Conservation (phyloP, 495 filamentous ascomycete species). For the Usnea hakonensis region DNA sequence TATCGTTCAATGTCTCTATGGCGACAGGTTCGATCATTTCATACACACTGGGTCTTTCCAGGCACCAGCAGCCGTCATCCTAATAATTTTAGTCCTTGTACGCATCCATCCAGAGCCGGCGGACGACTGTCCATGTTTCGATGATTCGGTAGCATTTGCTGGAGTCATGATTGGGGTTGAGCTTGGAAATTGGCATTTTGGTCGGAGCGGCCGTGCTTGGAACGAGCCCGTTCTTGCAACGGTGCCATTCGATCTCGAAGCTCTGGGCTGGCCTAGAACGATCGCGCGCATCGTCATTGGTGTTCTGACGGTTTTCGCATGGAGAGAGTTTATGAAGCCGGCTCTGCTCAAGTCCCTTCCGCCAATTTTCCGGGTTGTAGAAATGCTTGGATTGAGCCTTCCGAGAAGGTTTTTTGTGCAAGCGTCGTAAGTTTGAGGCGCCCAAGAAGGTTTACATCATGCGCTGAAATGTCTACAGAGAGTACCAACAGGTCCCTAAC, state of each 20-base stretch:
- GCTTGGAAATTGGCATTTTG: conserved; percentile 73
- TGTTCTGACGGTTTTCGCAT: conserved; percentile 74
- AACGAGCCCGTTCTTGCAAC: conserved; percentile 51
- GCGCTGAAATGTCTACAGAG: conserved; percentile 33
- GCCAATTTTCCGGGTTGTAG: conserved; percentile 78
- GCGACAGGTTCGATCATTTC: conserved; percentile 57
- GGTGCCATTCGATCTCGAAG: conserved; percentile 55
- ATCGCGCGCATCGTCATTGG: conserved; percentile 64
- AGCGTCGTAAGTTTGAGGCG: conserved; percentile 57
- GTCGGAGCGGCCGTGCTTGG: conserved; percentile 47
- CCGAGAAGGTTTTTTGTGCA: conserved; percentile 84
- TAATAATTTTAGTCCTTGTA: conserved; percentile 65
- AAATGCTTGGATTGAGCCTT: conserved; percentile 65
- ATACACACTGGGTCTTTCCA: conserved; percentile 49
- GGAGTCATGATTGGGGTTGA: conserved; percentile 80
- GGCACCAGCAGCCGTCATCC: conserved; percentile 50
- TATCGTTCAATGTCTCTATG: conserved; percentile 63
- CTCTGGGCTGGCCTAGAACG: conserved; percentile 54
- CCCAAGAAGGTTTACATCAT: neutral
- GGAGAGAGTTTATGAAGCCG: conserved; percentile 84
- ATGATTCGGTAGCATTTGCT: conserved; percentile 90
- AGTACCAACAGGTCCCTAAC: conserved; percentile 79
- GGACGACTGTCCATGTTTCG: conserved; percentile 95
- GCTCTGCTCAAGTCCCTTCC: conserved; percentile 67
- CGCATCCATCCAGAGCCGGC: conserved; percentile 92